These are phyloP conservation scores for Mrakia hoshinonis DNA, from an alignment of 768 basidiomycete species.

Conservation along the genomic window DNA sequence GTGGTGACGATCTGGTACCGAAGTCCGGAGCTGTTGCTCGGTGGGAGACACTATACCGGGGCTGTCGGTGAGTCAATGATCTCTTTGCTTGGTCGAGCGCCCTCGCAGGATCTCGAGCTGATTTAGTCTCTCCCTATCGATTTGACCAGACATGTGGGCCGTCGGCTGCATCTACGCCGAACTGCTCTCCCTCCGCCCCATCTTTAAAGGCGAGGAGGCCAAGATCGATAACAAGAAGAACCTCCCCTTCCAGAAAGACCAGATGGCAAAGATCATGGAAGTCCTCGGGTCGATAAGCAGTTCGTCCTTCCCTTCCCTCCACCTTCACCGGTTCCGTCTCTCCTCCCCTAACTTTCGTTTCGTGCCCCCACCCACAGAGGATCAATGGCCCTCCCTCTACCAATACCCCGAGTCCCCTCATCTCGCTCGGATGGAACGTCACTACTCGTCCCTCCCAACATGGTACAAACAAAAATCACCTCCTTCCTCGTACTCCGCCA, in stretches of 20 bases:
- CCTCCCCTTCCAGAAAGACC: slow-evolving; percentile 92
- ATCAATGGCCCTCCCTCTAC: slow-evolving; percentile 74
- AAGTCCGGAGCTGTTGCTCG: slow-evolving; percentile 88
- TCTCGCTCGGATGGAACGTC: slow-evolving; percentile 63
- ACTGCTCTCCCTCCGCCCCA: slow-evolving; percentile 81
- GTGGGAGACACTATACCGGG: slow-evolving; percentile 95
- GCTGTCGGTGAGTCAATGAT: slow-evolving; percentile 50
- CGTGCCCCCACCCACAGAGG: slow-evolving; percentile 49
- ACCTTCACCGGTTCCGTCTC: background rate
- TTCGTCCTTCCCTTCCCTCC: slow-evolving; percentile 40
- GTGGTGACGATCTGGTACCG: slow-evolving; percentile 99
- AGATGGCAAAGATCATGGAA: slow-evolving; percentile 91
- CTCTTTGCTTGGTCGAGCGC: background rate
- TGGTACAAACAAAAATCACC: slow-evolving; percentile 52
- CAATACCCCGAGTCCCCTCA: slow-evolving; percentile 83
- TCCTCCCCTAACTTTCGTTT: slow-evolving; percentile 8
- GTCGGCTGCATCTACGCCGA: slow-evolving; percentile 97
- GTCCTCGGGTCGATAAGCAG: slow-evolving; percentile 81
- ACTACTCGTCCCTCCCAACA: slow-evolving; percentile 29
- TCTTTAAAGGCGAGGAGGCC: slow-evolving; percentile 98
- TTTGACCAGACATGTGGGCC: slow-evolving; percentile 72
- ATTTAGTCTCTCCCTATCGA: background rate
- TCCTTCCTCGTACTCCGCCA: slow-evolving; percentile 47
- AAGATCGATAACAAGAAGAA: slow-evolving; percentile 94
- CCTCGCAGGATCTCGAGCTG: background rate